These are phyloP conservation scores for Casuarina glauca DNA, from an alignment of 306 rosid species.

Conservation along the genomic window DNA sequence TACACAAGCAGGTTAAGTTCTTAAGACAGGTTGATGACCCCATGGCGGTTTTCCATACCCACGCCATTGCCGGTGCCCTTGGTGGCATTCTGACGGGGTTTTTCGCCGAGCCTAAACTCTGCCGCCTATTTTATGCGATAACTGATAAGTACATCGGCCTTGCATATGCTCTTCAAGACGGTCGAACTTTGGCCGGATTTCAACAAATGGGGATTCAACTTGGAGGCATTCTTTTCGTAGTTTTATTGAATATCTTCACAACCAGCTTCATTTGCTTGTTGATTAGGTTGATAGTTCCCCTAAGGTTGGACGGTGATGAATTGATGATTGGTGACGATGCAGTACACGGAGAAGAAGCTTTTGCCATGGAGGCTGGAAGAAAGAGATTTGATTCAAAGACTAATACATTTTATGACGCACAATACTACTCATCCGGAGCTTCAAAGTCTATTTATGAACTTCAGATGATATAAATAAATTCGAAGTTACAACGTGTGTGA, in stretches of 20 bases:
- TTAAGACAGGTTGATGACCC: conserved; percentile 42
- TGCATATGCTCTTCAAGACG: conserved; percentile 41
- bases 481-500: not conserved
- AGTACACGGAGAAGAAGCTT: conserved; percentile 54
- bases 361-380: conserved; percentile 25
- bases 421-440: conserved; percentile 24
- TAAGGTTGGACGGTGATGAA: conserved; percentile 28
- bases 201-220: conserved; percentile 46
- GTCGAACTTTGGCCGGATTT: conserved; percentile 35
- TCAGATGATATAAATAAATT: conserved; percentile 31
- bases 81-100: conserved; percentile 52
- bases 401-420: conserved; percentile 38
- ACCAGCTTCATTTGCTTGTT: conserved; percentile 47
- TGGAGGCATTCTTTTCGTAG: conserved; percentile 39
- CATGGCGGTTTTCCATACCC: conserved; percentile 54
- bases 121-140: conserved; percentile 49
- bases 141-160: conserved; percentile 53
- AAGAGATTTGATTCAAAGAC: conserved; percentile 16
- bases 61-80: conserved; percentile 46
- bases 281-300: conserved; percentile 34
- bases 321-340: conserved; percentile 44
- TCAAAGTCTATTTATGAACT: conserved; percentile 20
- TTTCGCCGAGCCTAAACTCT: conserved; percentile 48
- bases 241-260: conserved; percentile 29
- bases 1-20: conserved; percentile 36